Percentiles rank a stretch among this genome's conserved stretches.
Evolutionary conservation across 225 moss, liverwort and hornwort species (phyloP).

Genomic region (Pleurozium schreberi): DNA sequence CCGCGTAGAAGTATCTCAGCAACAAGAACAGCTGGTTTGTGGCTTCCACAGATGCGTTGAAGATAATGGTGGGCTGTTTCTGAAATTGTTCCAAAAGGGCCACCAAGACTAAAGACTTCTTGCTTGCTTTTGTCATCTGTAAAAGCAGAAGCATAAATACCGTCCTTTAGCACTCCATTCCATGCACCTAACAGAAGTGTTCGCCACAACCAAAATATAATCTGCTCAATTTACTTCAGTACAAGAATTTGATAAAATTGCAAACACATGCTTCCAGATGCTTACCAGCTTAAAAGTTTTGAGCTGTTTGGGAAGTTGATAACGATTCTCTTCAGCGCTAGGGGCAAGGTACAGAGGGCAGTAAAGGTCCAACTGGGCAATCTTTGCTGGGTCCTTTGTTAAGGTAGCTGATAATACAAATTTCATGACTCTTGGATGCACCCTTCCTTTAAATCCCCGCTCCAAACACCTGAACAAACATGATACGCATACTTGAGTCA

Average conservation of each 20-base stretch:
- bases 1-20: conserved; percentile 50
- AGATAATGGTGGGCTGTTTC: conserved; percentile 75
- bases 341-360: conserved; percentile 79
- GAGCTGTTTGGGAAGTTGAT: conserved; percentile 83
- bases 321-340: conserved; percentile 63
- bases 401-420: conserved; percentile 92
- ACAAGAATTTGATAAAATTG: not conserved
- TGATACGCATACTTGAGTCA: not conserved
- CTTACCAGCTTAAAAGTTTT: conserved; percentile 77
- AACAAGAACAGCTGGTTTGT: conserved; percentile 82
- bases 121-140: conserved; percentile 87
- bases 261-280: not conserved
- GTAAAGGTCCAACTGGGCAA: conserved; percentile 80
- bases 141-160: not conserved
- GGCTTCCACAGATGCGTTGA: conserved; percentile 92
- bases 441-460: conserved; percentile 71
- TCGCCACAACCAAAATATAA: not conserved
- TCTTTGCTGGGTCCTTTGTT: conserved; percentile 93
- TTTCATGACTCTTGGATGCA: conserved; percentile 77
- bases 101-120: conserved; percentile 71
- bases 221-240: not conserved
- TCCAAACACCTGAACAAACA: conserved; percentile 55
- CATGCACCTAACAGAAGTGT: not conserved
- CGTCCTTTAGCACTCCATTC: not conserved
- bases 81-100: conserved; percentile 73